Evolutionary conservation across 2,329 filamentous ascomycete genomes (phyloP).

Genomic region (Aspergillus hortae): DNA sequence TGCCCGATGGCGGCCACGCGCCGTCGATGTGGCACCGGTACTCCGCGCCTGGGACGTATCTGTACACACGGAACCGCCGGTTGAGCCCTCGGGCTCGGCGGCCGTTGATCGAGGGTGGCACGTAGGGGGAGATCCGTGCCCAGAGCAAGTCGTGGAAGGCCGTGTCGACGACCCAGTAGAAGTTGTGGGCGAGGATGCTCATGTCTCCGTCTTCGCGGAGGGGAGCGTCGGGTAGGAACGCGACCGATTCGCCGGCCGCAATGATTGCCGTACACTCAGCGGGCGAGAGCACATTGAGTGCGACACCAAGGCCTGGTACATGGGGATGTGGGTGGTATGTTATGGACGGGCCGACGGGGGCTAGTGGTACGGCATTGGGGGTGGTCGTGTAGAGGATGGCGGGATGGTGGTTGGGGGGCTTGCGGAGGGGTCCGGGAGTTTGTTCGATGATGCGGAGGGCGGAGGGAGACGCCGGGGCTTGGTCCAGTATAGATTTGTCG

Average conservation of each 20-base stretch:
- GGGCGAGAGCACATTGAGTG: conserved; percentile 57
- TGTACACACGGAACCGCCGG: conserved; percentile 66
- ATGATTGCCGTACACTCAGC: conserved; percentile 65
- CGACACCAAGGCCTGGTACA: conserved; percentile 60
- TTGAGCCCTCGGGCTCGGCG: conserved; percentile 62
- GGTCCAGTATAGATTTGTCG: conserved; percentile 53
- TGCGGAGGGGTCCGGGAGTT: conserved; percentile 57
- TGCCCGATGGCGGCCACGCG: conserved; percentile 68
- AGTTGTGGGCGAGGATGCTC: conserved; percentile 67
- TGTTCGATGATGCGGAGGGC: conserved; percentile 59
- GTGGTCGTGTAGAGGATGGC: conserved; percentile 62
- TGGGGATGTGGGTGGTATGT: conserved; percentile 58
- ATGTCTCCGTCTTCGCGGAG: conserved; percentile 62
- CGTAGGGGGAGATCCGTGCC: conserved; percentile 56
- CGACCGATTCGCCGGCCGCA: conserved; percentile 61
- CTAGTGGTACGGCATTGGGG: conserved; percentile 55
- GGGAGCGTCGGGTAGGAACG: conserved; percentile 66
- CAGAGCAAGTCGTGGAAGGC: conserved; percentile 63
- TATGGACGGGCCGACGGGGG: conserved; percentile 44
- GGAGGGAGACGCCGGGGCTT: conserved; percentile 20
- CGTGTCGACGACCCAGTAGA: conserved; percentile 67
- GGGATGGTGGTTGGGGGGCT: conserved; percentile 65
- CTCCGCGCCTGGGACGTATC: conserved; percentile 69
- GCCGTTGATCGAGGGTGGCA: conserved; percentile 55
- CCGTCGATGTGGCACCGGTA: conserved; percentile 70